A percentile compares a stretch with the other conserved stretches of the same genome.
These are phyloP conservation scores for Aspergillus pseudoglaucus DNA, from an alignment of 2,329 filamentous ascomycete species.

Conservation along the genomic window DNA sequence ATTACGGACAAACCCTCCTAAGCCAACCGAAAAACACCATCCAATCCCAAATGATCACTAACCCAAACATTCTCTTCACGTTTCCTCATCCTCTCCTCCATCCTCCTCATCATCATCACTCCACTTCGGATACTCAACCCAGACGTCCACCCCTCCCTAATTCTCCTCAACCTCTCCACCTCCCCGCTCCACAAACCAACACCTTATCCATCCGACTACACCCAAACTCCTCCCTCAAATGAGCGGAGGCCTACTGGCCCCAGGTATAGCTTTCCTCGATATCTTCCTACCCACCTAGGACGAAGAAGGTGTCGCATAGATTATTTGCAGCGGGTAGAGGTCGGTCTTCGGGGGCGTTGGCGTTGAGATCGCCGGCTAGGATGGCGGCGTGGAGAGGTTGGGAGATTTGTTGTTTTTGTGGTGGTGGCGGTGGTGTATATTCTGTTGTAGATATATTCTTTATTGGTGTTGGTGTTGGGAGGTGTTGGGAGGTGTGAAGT, in stretches of 20 bases:
- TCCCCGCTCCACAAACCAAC: slow-evolving; percentile 36
- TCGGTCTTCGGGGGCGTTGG: slow-evolving; percentile 50
- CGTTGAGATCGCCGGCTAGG: slow-evolving; percentile 53
- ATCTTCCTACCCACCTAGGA: slow-evolving; percentile 46
- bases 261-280: slow-evolving; percentile 51
- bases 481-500: too few species aligned
- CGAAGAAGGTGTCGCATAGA: slow-evolving; percentile 49
- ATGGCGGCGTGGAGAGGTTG: slow-evolving; percentile 37
- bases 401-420: slow-evolving; percentile 8
- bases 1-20: neutral
- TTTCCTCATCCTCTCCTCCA: slow-evolving; percentile 21
- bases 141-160: slow-evolving; percentile 44
- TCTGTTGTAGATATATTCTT: too few species aligned
- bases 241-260: slow-evolving; percentile 48
- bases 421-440: too few species aligned
- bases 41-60: slow-evolving; percentile 47
- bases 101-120: neutral
- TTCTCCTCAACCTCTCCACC: slow-evolving; percentile 37
- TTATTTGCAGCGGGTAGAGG: slow-evolving; percentile 43
- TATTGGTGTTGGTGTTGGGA: too few species aligned
- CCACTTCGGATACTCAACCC: slow-evolving; percentile 17
- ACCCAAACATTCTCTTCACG: slow-evolving; percentile 43
- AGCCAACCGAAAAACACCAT: slow-evolving; percentile 19
- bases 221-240: slow-evolving; percentile 41
- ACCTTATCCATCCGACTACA: slow-evolving; percentile 52